Evolutionary conservation across 1,139 yeast species (phyloP).

Genomic region (Pichia sp.): DNA sequence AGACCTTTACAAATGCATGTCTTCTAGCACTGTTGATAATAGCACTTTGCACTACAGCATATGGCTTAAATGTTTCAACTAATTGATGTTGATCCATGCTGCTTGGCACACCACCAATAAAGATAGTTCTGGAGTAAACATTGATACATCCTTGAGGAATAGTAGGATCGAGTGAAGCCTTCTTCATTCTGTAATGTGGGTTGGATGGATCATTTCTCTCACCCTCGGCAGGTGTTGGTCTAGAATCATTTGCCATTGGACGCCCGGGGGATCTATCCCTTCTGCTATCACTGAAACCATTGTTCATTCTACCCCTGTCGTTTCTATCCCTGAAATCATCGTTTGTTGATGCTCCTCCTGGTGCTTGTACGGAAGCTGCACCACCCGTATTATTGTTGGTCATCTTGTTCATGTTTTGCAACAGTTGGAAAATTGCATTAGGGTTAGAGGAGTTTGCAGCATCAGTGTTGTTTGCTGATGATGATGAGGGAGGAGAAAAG

Average conservation of each 20-base stretch:
- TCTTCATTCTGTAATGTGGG: conserved; percentile 67
- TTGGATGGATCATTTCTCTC: conserved; percentile 64
- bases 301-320: conserved; percentile 20
- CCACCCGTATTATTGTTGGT: conserved; percentile 14
- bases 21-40: conserved; percentile 82
- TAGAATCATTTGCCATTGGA: conserved; percentile 7
- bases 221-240: conserved; percentile 34
- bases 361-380: conserved; percentile 2
- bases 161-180: conserved; percentile 59
- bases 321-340: conserved; percentile 20
- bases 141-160: conserved; percentile 77
- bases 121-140: conserved; percentile 82
- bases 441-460: conserved; percentile 26
- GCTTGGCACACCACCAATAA: conserved; percentile 89
- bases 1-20: conserved; percentile 96
- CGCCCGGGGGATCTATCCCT: conserved; percentile 53
- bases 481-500: conserved; percentile 9
- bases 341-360: neutral
- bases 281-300: conserved; percentile 27
- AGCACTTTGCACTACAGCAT: conserved; percentile 90
- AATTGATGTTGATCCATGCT: conserved; percentile 72
- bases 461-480: conserved; percentile 23
- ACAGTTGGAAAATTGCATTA: conserved; percentile 40
- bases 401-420: conserved; percentile 30
- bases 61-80: conserved; percentile 66